Conservation (phyloP, 2,329 filamentous ascomycete genomes). For the Scedosporium minutisporum region DNA sequence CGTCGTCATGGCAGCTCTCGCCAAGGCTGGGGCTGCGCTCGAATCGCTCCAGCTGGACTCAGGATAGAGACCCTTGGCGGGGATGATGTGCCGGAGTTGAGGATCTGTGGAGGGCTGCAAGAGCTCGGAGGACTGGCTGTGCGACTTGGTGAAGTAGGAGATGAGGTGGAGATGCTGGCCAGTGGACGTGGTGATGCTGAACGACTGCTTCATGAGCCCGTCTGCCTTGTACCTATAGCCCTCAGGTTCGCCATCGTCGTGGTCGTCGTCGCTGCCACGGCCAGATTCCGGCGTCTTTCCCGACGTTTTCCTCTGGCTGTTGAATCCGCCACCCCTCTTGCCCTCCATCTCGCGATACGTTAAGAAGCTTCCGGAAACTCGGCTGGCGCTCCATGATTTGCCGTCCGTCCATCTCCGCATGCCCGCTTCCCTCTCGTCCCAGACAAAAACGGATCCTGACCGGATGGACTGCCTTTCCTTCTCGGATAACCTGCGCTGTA, state of each 20-base stretch:
- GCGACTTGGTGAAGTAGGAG: constrained; percentile 85
- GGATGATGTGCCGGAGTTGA: constrained; percentile 68
- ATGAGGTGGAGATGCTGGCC: constrained; percentile 92
- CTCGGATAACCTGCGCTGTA: constrained; percentile 87
- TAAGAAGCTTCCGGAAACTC: constrained; percentile 92
- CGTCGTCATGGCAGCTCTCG: constrained; percentile 58
- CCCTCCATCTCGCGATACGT: constrained; percentile 99
- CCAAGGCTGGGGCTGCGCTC: constrained; percentile 70
- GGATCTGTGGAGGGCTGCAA: constrained; percentile 76
- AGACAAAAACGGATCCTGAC: constrained; percentile 97
- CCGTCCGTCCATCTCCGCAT: constrained; percentile 99
- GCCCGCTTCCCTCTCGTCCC: constrained; percentile 95
- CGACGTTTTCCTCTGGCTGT: constrained; percentile 38
- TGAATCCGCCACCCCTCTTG: constrained; percentile 76
- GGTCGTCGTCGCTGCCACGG: constrained; percentile 74
- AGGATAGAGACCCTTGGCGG: constrained; percentile 91
- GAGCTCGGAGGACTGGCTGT: constrained; percentile 58
- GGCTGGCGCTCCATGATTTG: constrained; percentile 97
- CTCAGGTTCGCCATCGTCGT: constrained; percentile 75
- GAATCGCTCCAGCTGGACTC: constrained; percentile 87
- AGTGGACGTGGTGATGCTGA: constrained; percentile 90
- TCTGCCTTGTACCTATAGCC: constrained; percentile 93
- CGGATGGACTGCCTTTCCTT: constrained; percentile 95
- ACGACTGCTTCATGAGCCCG: constrained; percentile 98
- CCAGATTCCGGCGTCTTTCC: constrained; percentile 78